A percentile compares a stretch with the other conserved stretches of the same genome.
Conservation (phyloP, 1,284 basidiomycete genomes). For the Ganoderma sinense region DNA sequence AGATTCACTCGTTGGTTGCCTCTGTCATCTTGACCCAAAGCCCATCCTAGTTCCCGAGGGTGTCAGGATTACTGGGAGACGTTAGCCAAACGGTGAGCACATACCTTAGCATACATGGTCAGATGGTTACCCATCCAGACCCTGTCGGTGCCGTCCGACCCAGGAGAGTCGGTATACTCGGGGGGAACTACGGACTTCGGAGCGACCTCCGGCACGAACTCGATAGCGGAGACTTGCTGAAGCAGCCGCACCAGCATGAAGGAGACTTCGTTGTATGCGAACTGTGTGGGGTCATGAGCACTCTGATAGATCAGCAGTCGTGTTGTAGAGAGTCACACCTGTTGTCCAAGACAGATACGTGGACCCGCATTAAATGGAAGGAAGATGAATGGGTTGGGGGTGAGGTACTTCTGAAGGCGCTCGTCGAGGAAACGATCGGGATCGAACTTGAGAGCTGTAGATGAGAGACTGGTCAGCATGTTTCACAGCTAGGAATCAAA, state of each 20-base stretch:
- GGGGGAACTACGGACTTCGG: conserved; percentile 39
- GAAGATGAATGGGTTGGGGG: conserved; percentile 55
- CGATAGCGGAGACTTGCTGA: conserved; percentile 60
- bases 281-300: conserved; percentile 43
- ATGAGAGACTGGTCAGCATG: not conserved
- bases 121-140: conserved; percentile 60
- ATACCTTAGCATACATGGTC: conserved; percentile 59
- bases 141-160: conserved; percentile 54
- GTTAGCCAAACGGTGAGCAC: not conserved
- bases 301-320: not conserved
- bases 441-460: conserved; percentile 45
- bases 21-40: conserved; percentile 35
- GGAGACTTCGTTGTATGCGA: conserved; percentile 75
- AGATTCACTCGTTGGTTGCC: conserved; percentile 10
- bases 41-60: conserved; percentile 22
- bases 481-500: not conserved
- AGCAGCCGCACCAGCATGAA: conserved; percentile 72
- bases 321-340: conserved; percentile 34
- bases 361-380: conserved; percentile 58
- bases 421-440: conserved; percentile 53
- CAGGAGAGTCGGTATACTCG: conserved; percentile 30
- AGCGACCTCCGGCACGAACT: conserved; percentile 47
- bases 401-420: conserved; percentile 44
- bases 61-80: not conserved
- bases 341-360: conserved; percentile 56